A percentile compares a stretch with the other conserved stretches of the same genome.
Evolutionary conservation across 257 asterid genomes (phyloP).

Genomic region (Prunella vulgaris): DNA sequence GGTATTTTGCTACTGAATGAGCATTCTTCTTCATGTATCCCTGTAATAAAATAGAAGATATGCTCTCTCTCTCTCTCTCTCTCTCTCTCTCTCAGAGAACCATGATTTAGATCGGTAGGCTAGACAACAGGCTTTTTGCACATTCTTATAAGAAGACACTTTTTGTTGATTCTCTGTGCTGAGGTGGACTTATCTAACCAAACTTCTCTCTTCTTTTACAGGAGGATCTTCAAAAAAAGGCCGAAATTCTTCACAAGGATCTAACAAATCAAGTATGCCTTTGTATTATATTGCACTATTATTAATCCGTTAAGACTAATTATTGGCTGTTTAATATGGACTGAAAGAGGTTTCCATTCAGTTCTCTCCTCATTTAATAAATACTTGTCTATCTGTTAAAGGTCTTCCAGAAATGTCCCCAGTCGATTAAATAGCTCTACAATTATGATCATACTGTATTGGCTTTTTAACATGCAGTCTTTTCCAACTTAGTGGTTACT

Average conservation of each 20-base stretch:
- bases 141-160: not conserved
- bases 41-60: not conserved
- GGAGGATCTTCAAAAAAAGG: conserved; percentile 74
- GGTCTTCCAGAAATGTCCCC: not conserved
- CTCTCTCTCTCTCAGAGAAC: not conserved
- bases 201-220: conserved; percentile 30
- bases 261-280: conserved; percentile 58
- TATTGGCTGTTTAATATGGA: not conserved
- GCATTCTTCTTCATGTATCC: not conserved
- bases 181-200: conserved; percentile 10
- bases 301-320: not conserved
- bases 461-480: not conserved
- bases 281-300: conserved; percentile 2
- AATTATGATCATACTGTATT: not conserved
- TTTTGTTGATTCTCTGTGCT: not conserved
- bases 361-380: not conserved
- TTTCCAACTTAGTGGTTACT: not conserved
- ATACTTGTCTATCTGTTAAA: not conserved
- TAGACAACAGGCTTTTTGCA: not conserved
- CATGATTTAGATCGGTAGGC: not conserved
- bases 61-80: not conserved
- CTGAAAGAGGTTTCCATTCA: not conserved
- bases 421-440: not conserved
- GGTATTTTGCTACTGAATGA: not conserved
- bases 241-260: conserved; percentile 66